phyloP scores from a whole-genome alignment of 768 basidiomycete genomes.

The Lactifluus echinatus region DNA sequence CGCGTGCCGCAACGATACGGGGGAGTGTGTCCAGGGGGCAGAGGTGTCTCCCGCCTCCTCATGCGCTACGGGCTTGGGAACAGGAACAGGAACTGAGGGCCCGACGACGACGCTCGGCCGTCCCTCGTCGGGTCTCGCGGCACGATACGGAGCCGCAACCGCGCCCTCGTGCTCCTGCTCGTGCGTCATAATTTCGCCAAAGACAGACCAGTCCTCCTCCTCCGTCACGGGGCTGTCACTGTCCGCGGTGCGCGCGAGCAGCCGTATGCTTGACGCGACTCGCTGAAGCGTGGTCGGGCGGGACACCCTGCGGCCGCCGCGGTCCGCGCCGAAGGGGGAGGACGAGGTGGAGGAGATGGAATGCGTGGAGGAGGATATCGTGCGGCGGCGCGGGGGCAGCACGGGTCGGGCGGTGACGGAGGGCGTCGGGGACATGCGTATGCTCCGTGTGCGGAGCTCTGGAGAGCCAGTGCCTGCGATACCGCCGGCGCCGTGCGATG shows the following conservation, averaged over 20 bases:
- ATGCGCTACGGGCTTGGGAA: not conserved
- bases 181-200: conserved; percentile 13
- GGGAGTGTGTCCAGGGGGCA: not conserved
- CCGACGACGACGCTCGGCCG: not conserved
- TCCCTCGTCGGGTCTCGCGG: not conserved
- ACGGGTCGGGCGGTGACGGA: not conserved
- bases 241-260: not conserved
- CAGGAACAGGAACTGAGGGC: not conserved
- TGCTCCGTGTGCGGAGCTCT: not conserved
- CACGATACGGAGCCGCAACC: not conserved
- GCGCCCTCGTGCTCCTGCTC: not conserved
- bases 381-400: not conserved
- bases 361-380: not conserved
- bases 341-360: not conserved
- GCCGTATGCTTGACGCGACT: conserved; percentile 1
- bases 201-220: conserved; percentile 19
- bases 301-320: not conserved
- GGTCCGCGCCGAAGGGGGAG: not conserved
- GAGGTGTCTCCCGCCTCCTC: not conserved
- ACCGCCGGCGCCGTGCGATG: not conserved
- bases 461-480: not conserved
- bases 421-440: not conserved
- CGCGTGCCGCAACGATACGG: not conserved
- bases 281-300: conserved; percentile 4
- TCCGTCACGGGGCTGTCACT: not conserved